Evolutionary conservation across 2,329 filamentous ascomycete species (phyloP).

Genomic region (Trichoderma breve): DNA sequence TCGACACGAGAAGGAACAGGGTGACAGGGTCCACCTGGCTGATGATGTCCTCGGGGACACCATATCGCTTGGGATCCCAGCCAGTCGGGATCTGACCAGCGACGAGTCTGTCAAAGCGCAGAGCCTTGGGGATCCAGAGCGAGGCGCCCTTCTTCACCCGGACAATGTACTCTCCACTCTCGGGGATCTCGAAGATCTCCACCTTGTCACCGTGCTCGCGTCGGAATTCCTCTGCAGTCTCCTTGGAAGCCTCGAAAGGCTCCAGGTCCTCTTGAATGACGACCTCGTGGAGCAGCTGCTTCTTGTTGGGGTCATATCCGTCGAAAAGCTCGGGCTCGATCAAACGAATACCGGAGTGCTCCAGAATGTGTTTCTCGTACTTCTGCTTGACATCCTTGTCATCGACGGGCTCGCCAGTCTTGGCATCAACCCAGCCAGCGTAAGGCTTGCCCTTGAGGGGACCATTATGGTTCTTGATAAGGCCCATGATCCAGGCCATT

Average conservation of each 20-base stretch:
- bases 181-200: constrained; percentile 91
- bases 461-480: constrained; percentile 98
- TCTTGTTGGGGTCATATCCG: constrained; percentile 97
- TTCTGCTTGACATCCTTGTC: constrained; percentile 98
- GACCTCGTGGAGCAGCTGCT: constrained; percentile 96
- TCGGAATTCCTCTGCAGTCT: constrained; percentile 96
- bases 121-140: constrained; percentile 92
- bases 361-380: constrained; percentile 94
- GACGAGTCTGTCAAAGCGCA: constrained; percentile 94
- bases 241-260: constrained; percentile 94
- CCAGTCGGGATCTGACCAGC: constrained; percentile 95
- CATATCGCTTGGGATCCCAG: constrained; percentile 95
- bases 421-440: constrained; percentile 93
- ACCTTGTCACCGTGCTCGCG: constrained; percentile 96
- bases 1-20: constrained; percentile 90
- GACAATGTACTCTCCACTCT: constrained; percentile 91
- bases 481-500: constrained; percentile 99
- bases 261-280: constrained; percentile 97
- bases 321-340: constrained; percentile 97
- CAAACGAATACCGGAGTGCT: constrained; percentile 94
- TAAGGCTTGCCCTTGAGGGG: constrained; percentile 94
- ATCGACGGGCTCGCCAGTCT: constrained; percentile 91
- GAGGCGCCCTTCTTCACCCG: constrained; percentile 94
- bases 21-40: constrained; percentile 96
- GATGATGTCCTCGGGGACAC: constrained; percentile 96